phyloP scores from a whole-genome alignment of 2,329 filamentous ascomycete species.

The Nemania abortiva region DNA sequence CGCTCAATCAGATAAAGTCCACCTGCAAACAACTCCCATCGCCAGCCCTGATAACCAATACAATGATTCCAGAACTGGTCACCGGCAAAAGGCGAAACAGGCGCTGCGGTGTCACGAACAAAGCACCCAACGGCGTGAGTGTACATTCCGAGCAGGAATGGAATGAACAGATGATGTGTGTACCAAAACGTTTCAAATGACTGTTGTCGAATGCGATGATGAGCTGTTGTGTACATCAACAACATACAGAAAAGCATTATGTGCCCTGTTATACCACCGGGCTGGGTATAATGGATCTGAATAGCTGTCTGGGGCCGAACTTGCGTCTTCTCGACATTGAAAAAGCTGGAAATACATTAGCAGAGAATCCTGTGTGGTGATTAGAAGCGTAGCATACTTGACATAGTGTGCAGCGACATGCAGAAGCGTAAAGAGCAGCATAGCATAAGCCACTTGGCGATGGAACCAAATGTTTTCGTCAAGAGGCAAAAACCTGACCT shows the following conservation, averaged over 20 bases:
- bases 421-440: constrained; percentile 83
- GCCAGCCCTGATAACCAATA: constrained; percentile 94
- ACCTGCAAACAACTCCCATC: constrained; percentile 92
- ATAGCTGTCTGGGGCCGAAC: constrained; percentile 84
- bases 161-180: constrained; percentile 97
- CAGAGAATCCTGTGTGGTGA: neutral
- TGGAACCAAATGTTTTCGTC: constrained; percentile 99
- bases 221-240: constrained; percentile 96
- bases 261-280: constrained; percentile 94
- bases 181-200: constrained; percentile 99
- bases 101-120: constrained; percentile 81
- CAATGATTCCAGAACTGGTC: constrained; percentile 89
- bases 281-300: constrained; percentile 90
- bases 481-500: constrained; percentile 88
- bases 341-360: constrained; percentile 74
- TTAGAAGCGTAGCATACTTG: constrained; percentile 71
- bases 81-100: constrained; percentile 87
- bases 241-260: constrained; percentile 99
- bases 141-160: constrained; percentile 92
- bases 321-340: constrained; percentile 89
- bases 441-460: constrained; percentile 89
- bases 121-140: constrained; percentile 97
- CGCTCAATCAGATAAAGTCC: constrained; percentile 88
- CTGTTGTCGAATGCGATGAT: constrained; percentile 93
- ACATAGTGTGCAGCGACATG: constrained; percentile 90